phyloP scores from a whole-genome alignment of 306 rosid genomes.

The Delonix regia region DNA sequence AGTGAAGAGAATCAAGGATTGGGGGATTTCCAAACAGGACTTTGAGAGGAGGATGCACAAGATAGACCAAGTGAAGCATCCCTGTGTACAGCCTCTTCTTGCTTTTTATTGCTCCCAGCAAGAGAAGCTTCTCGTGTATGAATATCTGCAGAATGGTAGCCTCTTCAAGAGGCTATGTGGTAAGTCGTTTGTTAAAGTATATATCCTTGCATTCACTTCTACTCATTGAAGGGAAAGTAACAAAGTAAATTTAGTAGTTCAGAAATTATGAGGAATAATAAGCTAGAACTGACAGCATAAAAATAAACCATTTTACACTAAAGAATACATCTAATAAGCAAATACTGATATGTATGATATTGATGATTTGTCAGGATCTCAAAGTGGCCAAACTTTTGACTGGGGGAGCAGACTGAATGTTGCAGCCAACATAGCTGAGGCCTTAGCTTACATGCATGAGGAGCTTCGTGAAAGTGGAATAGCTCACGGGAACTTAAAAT shows the following conservation, averaged over 20 bases:
- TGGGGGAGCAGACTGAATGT: conserved; percentile 69
- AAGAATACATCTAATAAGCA: not conserved
- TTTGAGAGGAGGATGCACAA: conserved; percentile 57
- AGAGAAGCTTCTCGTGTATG: conserved; percentile 79
- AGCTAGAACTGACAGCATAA: not conserved
- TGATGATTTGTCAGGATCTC: conserved; percentile 50
- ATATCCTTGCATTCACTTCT: not conserved
- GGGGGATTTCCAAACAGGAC: conserved; percentile 57
- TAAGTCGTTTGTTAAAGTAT: conserved; percentile 21
- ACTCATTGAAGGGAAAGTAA: too few species aligned
- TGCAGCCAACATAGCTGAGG: conserved; percentile 57
- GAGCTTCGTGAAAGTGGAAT: conserved; percentile 57
- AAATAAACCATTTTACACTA: not conserved
- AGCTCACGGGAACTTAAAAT: conserved; percentile 72
- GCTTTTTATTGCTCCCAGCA: conserved; percentile 75
- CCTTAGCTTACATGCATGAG: conserved; percentile 66
- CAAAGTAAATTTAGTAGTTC: not conserved
- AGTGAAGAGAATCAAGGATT: conserved; percentile 76
- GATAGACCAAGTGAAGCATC: conserved; percentile 56
- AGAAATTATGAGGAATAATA: not conserved
- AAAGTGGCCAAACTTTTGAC: conserved; percentile 48
- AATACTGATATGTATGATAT: not conserved
- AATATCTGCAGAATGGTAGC: conserved; percentile 68
- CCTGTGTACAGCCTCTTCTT: conserved; percentile 51
- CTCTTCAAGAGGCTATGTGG: conserved; percentile 75